phyloP scores from a whole-genome alignment of 2,329 filamentous ascomycete genomes.

The Gremmenia infestans region DNA sequence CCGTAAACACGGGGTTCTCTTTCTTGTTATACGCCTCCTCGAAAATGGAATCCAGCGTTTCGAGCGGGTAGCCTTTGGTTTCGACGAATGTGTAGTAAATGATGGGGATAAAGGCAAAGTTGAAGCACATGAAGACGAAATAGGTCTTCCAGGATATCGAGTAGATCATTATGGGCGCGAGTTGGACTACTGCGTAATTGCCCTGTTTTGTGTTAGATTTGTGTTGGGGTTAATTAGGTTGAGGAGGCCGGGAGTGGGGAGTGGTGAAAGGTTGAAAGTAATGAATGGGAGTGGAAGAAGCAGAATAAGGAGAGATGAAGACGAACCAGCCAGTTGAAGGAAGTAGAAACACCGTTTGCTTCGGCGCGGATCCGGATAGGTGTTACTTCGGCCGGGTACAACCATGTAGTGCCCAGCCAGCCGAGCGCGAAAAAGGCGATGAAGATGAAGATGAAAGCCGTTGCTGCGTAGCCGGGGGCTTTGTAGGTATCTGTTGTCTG shows the following conservation, averaged over 20 bases:
- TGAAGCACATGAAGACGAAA: neutral
- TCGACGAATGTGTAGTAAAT: no score
- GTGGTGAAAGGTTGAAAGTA: no score
- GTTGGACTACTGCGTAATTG: neutral
- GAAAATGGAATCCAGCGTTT: no score
- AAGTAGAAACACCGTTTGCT: constrained; percentile 46
- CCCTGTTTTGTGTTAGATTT: neutral
- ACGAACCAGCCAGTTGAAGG: constrained; percentile 38
- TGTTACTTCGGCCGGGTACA: constrained; percentile 43
- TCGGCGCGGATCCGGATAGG: constrained; percentile 44
- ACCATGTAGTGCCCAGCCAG: constrained; percentile 44
- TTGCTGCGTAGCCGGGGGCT: constrained; percentile 46
- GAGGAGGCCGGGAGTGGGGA: neutral
- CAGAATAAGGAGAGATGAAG: constrained; percentile 44
- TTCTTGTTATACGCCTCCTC: no score
- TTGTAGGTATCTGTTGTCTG: neutral
- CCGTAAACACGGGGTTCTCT: no score
- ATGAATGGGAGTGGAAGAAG: constrained; percentile 30
- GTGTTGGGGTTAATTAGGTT: neutral
- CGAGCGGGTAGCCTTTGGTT: no score
- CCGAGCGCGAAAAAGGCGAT: constrained; percentile 47
- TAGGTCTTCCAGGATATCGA: neutral
- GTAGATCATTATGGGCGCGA: neutral
- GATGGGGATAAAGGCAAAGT: no score
- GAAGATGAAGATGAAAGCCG: constrained; percentile 59